These are phyloP conservation scores for Ilex paraguariensis DNA, from an alignment of 305 asterid genomes.

Conservation along the genomic window DNA sequence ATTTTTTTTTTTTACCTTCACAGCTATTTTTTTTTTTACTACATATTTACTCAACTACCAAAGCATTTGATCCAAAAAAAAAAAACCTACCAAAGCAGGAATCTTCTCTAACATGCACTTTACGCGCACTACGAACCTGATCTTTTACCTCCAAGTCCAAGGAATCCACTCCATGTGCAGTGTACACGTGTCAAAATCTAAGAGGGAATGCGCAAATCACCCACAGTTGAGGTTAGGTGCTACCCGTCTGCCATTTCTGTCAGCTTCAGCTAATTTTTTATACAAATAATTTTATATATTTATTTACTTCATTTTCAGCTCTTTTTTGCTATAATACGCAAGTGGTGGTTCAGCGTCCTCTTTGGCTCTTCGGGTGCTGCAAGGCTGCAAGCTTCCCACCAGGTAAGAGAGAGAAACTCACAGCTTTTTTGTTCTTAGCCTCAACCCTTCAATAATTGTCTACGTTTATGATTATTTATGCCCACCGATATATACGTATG, in stretches of 20 bases:
- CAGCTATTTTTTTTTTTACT: too few species aligned
- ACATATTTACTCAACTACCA: not conserved
- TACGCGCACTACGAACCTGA: not conserved
- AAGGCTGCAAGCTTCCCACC: constrained; percentile 22
- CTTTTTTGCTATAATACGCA: constrained; percentile 27
- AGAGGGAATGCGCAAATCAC: constrained; percentile 17
- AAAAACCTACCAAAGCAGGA: not conserved
- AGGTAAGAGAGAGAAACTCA: constrained; percentile 6
- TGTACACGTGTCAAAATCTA: constrained; percentile 18
- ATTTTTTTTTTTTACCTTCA: too few species aligned
- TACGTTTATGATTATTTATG: too few species aligned
- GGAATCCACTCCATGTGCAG: constrained; percentile 1
- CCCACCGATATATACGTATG: too few species aligned
- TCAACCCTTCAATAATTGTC: not conserved
- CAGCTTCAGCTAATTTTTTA: constrained; percentile 22
- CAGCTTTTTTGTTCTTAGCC: not conserved
- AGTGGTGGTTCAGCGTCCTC: constrained; percentile 28
- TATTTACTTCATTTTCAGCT: constrained; percentile 8
- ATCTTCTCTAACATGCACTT: not conserved
- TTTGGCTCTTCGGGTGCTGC: constrained; percentile 42
- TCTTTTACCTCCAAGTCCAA: not conserved
- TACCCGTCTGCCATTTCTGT: constrained; percentile 24
- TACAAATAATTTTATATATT: not conserved
- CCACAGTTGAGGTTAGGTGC: constrained; percentile 26
- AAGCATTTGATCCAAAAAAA: too few species aligned